phyloP scores from a whole-genome alignment of 2,329 filamentous ascomycete genomes.

The Diaporthe batatas region DNA sequence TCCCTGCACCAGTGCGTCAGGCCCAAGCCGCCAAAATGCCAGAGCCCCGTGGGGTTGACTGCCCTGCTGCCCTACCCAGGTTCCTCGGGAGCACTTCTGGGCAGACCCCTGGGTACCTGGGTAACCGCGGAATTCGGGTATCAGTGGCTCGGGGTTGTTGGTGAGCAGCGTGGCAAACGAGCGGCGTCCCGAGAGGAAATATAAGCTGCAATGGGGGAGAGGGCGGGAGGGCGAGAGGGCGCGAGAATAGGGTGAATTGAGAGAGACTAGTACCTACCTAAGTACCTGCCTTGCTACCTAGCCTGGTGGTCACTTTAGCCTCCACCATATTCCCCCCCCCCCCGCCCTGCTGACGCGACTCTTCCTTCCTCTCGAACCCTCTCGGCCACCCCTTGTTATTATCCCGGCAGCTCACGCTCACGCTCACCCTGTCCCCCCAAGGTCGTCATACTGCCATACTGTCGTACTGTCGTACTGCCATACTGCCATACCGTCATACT shows the following conservation, averaged over 20 bases:
- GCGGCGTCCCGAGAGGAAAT: background rate
- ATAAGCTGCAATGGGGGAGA: too few relatives aligned
- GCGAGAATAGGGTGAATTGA: too few relatives aligned
- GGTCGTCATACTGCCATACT: background rate
- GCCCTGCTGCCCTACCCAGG: too few relatives aligned
- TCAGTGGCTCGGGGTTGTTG: background rate
- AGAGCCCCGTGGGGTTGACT: slow-evolving; percentile 17
- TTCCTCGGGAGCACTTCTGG: too few relatives aligned
- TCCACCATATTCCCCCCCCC: background rate
- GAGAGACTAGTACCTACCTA: too few relatives aligned
- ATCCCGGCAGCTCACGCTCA: slow-evolving; percentile 7
- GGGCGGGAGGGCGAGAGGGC: background rate
- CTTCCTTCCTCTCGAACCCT: background rate
- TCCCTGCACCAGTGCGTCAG: slow-evolving; percentile 19
- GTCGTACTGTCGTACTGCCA: too few relatives aligned
- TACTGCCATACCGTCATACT: background rate
- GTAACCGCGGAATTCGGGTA: slow-evolving; percentile 23
- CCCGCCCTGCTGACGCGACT: background rate
- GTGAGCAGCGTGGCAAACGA: slow-evolving; percentile 2
- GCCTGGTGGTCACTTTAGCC: background rate
- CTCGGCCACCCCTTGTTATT: background rate
- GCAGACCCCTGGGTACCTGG: background rate
- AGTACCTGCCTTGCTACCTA: too few relatives aligned
- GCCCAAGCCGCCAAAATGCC: slow-evolving; percentile 19
- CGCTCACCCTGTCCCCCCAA: slow-evolving; percentile 1